Evolutionary conservation across 2,329 filamentous ascomycete species (phyloP).

Genomic region (Ascochyta rabiei): DNA sequence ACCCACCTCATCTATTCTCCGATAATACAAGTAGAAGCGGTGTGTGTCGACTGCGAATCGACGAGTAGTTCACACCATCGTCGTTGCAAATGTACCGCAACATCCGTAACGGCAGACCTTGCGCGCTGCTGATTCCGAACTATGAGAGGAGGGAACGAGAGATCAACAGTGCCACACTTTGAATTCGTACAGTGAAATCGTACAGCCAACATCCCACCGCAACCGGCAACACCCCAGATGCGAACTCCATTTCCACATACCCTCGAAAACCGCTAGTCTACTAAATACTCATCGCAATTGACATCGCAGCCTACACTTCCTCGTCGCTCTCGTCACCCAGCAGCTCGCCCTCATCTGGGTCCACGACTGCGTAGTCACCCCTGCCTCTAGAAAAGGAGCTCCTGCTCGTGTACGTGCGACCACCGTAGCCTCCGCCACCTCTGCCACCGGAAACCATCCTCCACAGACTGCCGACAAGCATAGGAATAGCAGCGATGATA

Average conservation of each 20-base stretch:
- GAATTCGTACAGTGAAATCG: conserved; percentile 22
- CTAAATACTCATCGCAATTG: background rate
- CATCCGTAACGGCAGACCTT: conserved; percentile 4
- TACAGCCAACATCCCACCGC: conserved; percentile 12
- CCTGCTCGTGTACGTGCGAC: conserved; percentile 81
- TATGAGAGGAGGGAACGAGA: background rate
- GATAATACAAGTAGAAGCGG: conserved; percentile 6
- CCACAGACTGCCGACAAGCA: conserved; percentile 76
- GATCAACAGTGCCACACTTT: conserved; percentile 5
- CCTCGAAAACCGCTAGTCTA: background rate
- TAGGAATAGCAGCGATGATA: conserved; percentile 61
- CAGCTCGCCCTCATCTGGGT: conserved; percentile 93
- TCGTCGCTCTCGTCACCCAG: conserved; percentile 93
- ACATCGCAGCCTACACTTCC: conserved; percentile 62
- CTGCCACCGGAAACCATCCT: conserved; percentile 61
- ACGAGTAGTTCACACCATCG: background rate
- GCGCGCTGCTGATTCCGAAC: background rate
- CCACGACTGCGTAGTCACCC: conserved; percentile 86
- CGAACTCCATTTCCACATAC: conserved; percentile 1
- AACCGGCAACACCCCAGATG: background rate
- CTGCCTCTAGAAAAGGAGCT: conserved; percentile 86
- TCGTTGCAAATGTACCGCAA: conserved; percentile 1
- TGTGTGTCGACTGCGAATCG: conserved; percentile 8
- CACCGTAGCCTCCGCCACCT: conserved; percentile 54
- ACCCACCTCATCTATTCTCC: conserved; percentile 12